Conservation (phyloP, 2,329 filamentous ascomycete genomes). For the Chaetomium sp. region DNA sequence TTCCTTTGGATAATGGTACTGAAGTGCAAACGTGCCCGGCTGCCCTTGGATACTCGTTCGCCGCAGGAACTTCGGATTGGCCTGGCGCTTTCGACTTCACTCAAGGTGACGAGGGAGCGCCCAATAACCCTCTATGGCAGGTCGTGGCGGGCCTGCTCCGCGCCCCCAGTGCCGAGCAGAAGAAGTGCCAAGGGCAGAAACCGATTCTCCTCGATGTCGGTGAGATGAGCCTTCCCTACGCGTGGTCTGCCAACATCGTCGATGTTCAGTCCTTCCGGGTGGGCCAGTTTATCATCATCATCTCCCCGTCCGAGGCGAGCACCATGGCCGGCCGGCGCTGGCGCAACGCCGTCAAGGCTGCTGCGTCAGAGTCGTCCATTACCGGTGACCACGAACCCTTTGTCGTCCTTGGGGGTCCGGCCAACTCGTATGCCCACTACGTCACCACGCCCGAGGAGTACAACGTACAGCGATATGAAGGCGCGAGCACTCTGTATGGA, state of each 20-base stretch:
- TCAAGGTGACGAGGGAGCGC: slow-evolving; percentile 72
- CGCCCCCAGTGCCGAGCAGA: slow-evolving; percentile 68
- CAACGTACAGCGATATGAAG: slow-evolving; percentile 82
- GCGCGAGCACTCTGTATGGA: slow-evolving; percentile 84
- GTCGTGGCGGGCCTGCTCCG: slow-evolving; percentile 71
- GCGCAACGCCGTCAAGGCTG: slow-evolving; percentile 67
- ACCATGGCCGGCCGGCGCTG: slow-evolving; percentile 91
- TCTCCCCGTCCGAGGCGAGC: slow-evolving; percentile 84
- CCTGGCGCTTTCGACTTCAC: slow-evolving; percentile 89
- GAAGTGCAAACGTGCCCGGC: slow-evolving; percentile 76
- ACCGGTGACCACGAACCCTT: slow-evolving; percentile 54
- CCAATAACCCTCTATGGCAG: slow-evolving; percentile 78
- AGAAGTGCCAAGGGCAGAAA: slow-evolving; percentile 76
- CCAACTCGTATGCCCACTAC: slow-evolving; percentile 75
- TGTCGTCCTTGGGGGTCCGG: slow-evolving; percentile 82
- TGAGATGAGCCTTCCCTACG: slow-evolving; percentile 71
- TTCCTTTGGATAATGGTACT: slow-evolving; percentile 71
- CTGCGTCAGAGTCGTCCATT: slow-evolving; percentile 48
- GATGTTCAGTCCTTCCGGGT: slow-evolving; percentile 83
- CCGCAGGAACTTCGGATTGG: slow-evolving; percentile 85
- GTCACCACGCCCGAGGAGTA: slow-evolving; percentile 51
- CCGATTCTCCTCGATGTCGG: slow-evolving; percentile 86
- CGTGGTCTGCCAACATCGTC: slow-evolving; percentile 86
- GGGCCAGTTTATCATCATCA: slow-evolving; percentile 80
- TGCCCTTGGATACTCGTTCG: slow-evolving; percentile 85